Conservation (phyloP, 1,284 basidiomycete species). For the Sporisorium reilianum region DNA sequence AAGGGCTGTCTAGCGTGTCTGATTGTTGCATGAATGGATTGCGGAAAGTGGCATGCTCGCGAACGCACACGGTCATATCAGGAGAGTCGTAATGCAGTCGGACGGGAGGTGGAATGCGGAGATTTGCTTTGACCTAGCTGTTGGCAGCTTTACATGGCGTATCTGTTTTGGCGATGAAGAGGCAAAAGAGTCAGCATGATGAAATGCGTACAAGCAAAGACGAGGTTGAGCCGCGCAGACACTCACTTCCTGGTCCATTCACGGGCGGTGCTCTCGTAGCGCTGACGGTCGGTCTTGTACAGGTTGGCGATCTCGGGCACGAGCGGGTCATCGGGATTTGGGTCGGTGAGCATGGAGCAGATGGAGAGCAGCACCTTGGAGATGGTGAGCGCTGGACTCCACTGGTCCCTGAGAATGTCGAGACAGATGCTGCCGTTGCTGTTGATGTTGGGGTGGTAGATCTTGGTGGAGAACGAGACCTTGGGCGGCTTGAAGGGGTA, state of each 20-base stretch:
- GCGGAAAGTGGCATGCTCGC: constrained; percentile 31
- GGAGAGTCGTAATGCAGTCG: constrained; percentile 31
- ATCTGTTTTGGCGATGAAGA: constrained; percentile 21
- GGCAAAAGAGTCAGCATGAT: not conserved
- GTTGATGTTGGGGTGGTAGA: constrained; percentile 96
- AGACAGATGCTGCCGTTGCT: constrained; percentile 98
- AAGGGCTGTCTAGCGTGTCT: not conserved
- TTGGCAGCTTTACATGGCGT: constrained; percentile 45
- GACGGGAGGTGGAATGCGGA: not conserved
- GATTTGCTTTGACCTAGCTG: constrained; percentile 18
- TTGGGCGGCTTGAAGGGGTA: constrained; percentile 82
- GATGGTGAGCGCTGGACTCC: constrained; percentile 89
- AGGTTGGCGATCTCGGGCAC: constrained; percentile 69
- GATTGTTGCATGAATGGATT: constrained; percentile 36
- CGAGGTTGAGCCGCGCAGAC: too few relatives aligned
- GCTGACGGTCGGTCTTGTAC: constrained; percentile 68
- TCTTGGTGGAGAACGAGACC: constrained; percentile 96
- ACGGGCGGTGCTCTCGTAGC: constrained; percentile 68
- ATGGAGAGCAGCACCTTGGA: constrained; percentile 77
- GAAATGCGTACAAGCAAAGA: not conserved
- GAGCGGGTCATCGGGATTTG: constrained; percentile 69
- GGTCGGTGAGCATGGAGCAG: constrained; percentile 69
- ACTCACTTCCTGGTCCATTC: constrained; percentile 69
- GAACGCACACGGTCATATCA: constrained; percentile 28
- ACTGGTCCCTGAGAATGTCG: constrained; percentile 90